Evolutionary conservation across 2,329 filamentous ascomycete species (phyloP), one percentile per base, ranked within the genome.

Genomic region (Neofusicoccum sp.): DNA sequence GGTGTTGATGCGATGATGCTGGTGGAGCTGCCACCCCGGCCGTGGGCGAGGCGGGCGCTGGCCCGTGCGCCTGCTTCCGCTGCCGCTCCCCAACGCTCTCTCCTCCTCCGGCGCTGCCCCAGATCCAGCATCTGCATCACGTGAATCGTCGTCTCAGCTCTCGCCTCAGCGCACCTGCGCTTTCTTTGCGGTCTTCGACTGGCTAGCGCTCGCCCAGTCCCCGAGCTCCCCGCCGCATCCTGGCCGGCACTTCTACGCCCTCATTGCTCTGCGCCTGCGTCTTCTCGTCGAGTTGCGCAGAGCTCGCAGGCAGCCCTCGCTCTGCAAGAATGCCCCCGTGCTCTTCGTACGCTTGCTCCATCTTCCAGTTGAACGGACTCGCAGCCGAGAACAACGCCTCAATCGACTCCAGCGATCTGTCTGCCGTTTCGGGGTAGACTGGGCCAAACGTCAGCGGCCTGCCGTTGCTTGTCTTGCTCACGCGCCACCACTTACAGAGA

Each of bases 331-430:
- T 69, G 63, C 72, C 65, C 1, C 74, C 71, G 54, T 73, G 70
- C 48, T 70, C 62, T 14, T 64, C 64, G 54, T 78, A 79, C 4
- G 73, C 73, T 43, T 70, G 64, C 63, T 79, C 77, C 79, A 81
- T 81, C 24, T 77, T 71, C 71, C 75, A 75, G 56, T 67, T 73
- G 61, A 80, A 80, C 7, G 78, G 74, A 63, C 76, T 80, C 12
- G 73, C 63, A n/a, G 74, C 76, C 3, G 78, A 77, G 67, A 84
- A 84, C 41, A 84, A 71, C 1, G 75, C 71, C 36, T 82, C 77
- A 41, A 82, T 82, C 3, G 79, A 80, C 63, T 83, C 81, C 3
- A 83, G 72, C 4, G 79, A 80, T n/a, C 80, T 74, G 49, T 74
- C 72, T 2, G 75, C 69, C 0, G 75, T 78, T 61, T 80, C 77